Evolutionary conservation across 2,329 filamentous ascomycete genomes (phyloP).

Genomic region (Calonectria naviculata): DNA sequence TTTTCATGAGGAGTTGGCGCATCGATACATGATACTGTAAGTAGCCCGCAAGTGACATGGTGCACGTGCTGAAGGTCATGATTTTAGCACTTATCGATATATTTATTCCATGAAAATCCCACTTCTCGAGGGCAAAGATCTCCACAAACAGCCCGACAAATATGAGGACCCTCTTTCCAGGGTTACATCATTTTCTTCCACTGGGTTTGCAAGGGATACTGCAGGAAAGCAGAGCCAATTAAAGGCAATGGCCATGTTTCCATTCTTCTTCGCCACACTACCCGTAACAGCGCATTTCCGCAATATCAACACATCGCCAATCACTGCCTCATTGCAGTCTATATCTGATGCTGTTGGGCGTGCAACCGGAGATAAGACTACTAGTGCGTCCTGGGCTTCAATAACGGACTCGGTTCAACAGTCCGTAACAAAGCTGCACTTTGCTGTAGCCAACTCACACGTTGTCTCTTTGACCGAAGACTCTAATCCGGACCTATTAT

Average conservation of each 20-base stretch:
- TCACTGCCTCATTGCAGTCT: not conserved
- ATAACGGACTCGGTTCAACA: not conserved
- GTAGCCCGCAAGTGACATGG: fast-evolving
- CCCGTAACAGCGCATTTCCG: not conserved
- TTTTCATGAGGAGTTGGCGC: not conserved
- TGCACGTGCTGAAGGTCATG: not conserved
- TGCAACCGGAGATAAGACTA: not conserved
- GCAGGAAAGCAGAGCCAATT: not conserved
- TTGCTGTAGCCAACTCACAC: not conserved
- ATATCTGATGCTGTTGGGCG: not conserved
- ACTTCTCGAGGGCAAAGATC: not conserved
- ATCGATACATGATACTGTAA: not conserved
- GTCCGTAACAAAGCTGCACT: not conserved
- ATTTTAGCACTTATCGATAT: not conserved
- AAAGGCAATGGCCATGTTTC: not conserved
- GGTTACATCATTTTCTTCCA: not conserved
- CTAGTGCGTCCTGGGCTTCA: not conserved
- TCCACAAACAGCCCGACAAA: not conserved
- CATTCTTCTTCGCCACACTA: not conserved
- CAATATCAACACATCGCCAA: not conserved
- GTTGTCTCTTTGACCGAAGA: not conserved
- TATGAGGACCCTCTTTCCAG: not conserved
- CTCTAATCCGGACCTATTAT: not conserved
- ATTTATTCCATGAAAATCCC: not conserved
- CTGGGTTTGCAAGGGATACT: not conserved